Conservation (phyloP, 805 yeast genomes). For the Nakazawaea ambrosiae region DNA sequence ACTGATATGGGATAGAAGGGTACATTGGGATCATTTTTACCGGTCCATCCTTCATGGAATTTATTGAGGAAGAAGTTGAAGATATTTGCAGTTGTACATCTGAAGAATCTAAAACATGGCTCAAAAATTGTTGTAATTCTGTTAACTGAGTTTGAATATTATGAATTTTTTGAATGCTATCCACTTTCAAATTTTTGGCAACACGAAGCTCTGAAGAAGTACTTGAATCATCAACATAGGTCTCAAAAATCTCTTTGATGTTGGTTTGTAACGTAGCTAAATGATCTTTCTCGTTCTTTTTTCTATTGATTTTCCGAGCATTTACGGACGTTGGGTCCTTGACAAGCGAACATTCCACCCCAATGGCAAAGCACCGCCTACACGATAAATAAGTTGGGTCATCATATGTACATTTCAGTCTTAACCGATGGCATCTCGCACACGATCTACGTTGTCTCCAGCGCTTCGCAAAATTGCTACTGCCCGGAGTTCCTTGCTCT, state of each 20-base stretch:
- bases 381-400: conserved; percentile 38
- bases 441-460: conserved; percentile 46
- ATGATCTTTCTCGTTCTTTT: conserved; percentile 19
- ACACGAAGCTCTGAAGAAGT: neutral
- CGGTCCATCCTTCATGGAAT: conserved; percentile 29
- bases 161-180: conserved; percentile 9
- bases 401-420: conserved; percentile 45
- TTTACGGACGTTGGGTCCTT: conserved; percentile 41
- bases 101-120: conserved; percentile 19
- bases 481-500: no score
- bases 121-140: conserved; percentile 23
- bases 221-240: neutral
- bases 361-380: conserved; percentile 36
- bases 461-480: conserved; percentile 35
- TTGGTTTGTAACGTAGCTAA: conserved; percentile 20
- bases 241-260: conserved; percentile 17
- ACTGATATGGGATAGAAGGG: conserved; percentile 29
- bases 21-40: conserved; percentile 23
- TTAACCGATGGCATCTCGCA: conserved; percentile 47
- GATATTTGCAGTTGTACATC: neutral
- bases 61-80: conserved; percentile 23
- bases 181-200: conserved; percentile 6
- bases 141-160: conserved; percentile 18
- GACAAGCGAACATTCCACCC: conserved; percentile 40
- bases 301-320: conserved; percentile 29